A percentile compares a stretch with the other conserved stretches of the same genome.
Conservation (phyloP, 306 rosid genomes). For the Cyamopsis tetragonoloba region DNA sequence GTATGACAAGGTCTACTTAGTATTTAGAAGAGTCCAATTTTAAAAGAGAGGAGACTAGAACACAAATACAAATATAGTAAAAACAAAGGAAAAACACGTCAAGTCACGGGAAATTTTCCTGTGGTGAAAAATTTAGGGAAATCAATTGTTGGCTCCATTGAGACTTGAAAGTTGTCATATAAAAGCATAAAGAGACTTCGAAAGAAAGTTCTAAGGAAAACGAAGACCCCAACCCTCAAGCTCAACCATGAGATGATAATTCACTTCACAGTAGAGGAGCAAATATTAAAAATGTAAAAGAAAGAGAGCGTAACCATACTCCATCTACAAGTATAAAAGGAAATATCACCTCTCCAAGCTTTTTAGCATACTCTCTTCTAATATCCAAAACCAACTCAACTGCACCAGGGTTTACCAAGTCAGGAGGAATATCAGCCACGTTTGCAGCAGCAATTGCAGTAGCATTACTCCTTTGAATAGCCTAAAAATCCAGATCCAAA, state of each 20-base stretch:
- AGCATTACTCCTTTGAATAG: slow-evolving; percentile 51
- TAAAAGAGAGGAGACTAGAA: slow-evolving; percentile 8
- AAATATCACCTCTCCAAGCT: slow-evolving; percentile 75
- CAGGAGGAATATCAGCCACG: slow-evolving; percentile 64
- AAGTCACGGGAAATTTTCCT: background rate
- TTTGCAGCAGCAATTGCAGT: slow-evolving; percentile 36
- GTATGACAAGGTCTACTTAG: slow-evolving; percentile 22
- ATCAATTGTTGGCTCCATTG: background rate
- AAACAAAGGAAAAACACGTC: background rate
- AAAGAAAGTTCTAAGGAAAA: background rate
- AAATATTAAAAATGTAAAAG: background rate
- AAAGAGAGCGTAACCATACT: slow-evolving; percentile 11
- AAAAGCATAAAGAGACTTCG: background rate
- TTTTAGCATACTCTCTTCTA: slow-evolving; percentile 74
- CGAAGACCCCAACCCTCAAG: slow-evolving; percentile 3
- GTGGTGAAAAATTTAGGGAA: background rate
- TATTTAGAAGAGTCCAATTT: slow-evolving; percentile 16
- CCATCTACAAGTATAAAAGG: slow-evolving; percentile 6
- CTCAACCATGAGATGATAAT: slow-evolving; percentile 12
- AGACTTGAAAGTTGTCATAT: slow-evolving; percentile 1
- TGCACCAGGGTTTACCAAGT: slow-evolving; percentile 67
- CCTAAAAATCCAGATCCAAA: slow-evolving; percentile 41
- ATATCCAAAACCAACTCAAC: slow-evolving; percentile 72
- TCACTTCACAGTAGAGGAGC: background rate
- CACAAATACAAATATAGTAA: background rate